Evolutionary conservation across 352 stramenopile genomes (phyloP), one percentile per base, ranked within the genome.

Genomic region (Discostella stelligera): DNA sequence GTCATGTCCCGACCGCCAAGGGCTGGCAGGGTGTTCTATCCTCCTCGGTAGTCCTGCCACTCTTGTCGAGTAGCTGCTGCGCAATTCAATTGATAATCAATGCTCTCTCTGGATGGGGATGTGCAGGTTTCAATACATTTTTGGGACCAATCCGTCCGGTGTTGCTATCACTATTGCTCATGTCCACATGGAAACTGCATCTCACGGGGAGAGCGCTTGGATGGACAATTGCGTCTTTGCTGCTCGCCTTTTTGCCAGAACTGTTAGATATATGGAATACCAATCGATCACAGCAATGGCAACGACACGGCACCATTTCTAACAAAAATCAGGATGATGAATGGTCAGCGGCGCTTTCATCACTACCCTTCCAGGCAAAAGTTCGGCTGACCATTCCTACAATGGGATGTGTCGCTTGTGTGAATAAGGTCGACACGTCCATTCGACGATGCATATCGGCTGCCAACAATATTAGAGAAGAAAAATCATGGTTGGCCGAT

Each of bases 381-480:
- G 83, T 66, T 32, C 75, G 23, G 32, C 50, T 93, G 1, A 60
- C 84, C 56, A 77, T 90, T 61, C 85, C 85, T 11, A 82, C 71
- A 16, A 93, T 93, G 88, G 87, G 87, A 59, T 93, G 88, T 72
- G 80, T 93, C 2, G 84, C 83, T 14, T 93, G 88, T 59, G 81
- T 93, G 37, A 88, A 91, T 63, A 91, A 90, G 25, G 81, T 93
- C 56, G 73, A 91, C 60, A 63, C 66, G 20, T 77, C 77, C 25
- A 69, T 93, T 44, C 62, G 79, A 56, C 50, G 76, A 39, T 85
- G 72, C 54, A 52, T 46, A 14, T 65, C 65, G 16, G 55, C 65
- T 30, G 37, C 39, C 9, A 77, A 62, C 8, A 32, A 32, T 32
- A 80, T 88, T 23, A 58, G 44, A 54, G 46, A 77, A 54, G 79